Conservation (phyloP, 1,139 yeast species). For the Suhomyces panamericanus region DNA sequence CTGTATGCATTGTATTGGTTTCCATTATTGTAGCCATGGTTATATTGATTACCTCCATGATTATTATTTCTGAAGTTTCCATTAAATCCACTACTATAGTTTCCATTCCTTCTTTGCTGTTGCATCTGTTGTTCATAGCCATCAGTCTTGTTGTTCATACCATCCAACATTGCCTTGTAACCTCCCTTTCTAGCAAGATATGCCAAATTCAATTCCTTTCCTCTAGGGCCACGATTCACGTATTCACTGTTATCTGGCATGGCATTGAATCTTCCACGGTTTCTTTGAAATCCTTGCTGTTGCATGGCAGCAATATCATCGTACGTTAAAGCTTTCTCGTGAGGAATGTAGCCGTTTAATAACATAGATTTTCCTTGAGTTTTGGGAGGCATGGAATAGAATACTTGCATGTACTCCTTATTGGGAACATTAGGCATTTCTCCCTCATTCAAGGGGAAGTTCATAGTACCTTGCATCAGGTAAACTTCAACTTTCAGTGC, state of each 20-base stretch:
- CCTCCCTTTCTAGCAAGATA: constrained; percentile 46
- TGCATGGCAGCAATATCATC: constrained; percentile 69
- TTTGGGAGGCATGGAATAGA: constrained; percentile 58
- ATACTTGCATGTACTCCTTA: constrained; percentile 53
- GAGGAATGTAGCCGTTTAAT: constrained; percentile 73
- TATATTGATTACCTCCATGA: constrained; percentile 7
- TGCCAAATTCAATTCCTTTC: constrained; percentile 33
- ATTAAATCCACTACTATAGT: constrained; percentile 13
- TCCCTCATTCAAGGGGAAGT: constrained; percentile 63
- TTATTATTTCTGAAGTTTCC: constrained; percentile 4
- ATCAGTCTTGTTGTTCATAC: constrained; percentile 11
- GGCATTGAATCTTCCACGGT: constrained; percentile 33
- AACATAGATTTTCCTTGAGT: constrained; percentile 75
- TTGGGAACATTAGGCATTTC: constrained; percentile 60
- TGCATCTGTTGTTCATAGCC: constrained; percentile 15
- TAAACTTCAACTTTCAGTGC: constrained; percentile 49
- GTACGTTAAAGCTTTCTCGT: constrained; percentile 57
- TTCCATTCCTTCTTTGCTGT: constrained; percentile 10
- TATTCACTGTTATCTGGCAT: constrained; percentile 39
- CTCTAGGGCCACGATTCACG: constrained; percentile 45
- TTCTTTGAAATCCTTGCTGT: constrained; percentile 42
- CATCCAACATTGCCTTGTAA: constrained; percentile 33
- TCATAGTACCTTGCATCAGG: constrained; percentile 45
- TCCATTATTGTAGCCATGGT: constrained; percentile 12
- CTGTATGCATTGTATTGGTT: constrained; percentile 6